Base-by-base conservation (phyloP, 192 early-diverging fungal species). In the Kickxella alabastrina region DNA sequence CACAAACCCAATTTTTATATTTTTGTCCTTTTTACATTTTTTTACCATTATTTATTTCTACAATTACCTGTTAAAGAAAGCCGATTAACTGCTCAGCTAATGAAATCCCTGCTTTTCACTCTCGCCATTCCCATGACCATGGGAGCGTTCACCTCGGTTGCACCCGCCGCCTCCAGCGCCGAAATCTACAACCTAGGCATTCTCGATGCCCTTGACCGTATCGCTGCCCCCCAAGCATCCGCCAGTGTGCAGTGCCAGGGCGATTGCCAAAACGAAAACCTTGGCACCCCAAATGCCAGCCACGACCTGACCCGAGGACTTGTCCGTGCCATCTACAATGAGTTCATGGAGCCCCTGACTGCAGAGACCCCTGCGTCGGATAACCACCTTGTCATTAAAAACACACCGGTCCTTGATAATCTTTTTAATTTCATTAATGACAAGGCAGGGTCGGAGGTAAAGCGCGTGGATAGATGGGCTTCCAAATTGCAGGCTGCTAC, bases 331-430 rank as follows among this genome's bases (percentile, higher is more conserved):
- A 29, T 43, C 10, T 32, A 42, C 17, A 53, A 59, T 8, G 47
- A 55, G 6, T 50, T 53, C 24, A 27, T 58, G 15, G 50, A 40
- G 7, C 40, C 45, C 17, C 22, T 46, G 21, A 47, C 26, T 26
- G 18, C 23, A 9, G 49, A 29, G 29, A n/a, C 23, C 10, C 3
- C n/a, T 18, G 28, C 3, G 19, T 32, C 17, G 24, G 28, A 10
- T n/a, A 49, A 55, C 47, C 55, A 55, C 19, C 43, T 59, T 23
- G 32, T 52, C 0, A 12, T 49, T 9, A 46, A 52, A 10, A 40
- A 45, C 18, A 75, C 71, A 0, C 71, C 71, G 0, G 52, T 59
- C 1, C 43, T 64, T 29, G 71, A 75, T 23, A 46, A 68, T 65
- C 27, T 75, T 10, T 68, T 66, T 54, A 66, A 66, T 40, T 32